These are phyloP conservation scores for Thermomyces lanuginosus DNA, from an alignment of 2,329 filamentous ascomycete species.

Conservation along the genomic window DNA sequence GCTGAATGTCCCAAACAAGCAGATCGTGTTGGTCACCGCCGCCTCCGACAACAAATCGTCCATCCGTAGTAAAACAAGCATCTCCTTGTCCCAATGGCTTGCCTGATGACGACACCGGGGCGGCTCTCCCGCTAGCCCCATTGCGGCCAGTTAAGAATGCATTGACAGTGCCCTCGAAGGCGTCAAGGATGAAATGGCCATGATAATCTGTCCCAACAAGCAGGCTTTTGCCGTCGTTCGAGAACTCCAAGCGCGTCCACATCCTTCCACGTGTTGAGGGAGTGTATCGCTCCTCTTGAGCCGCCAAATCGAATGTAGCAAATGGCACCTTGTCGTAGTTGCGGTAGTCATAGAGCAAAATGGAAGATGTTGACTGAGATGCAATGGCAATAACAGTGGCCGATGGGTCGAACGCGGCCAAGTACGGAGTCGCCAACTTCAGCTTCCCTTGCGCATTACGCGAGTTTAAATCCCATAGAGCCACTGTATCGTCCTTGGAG, in stretches of 20 bases:
- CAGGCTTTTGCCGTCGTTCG: conserved; percentile 81
- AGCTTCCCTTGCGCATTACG: conserved; percentile 66
- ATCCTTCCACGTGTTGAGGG: conserved; percentile 31
- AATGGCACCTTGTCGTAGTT: conserved; percentile 91
- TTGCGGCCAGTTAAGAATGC: conserved; percentile 47
- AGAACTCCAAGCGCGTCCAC: conserved; percentile 90
- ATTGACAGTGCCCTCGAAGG: conserved; percentile 67
- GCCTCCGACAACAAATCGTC: conserved; percentile 75
- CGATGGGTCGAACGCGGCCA: conserved; percentile 82
- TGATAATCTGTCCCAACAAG: conserved; percentile 68
- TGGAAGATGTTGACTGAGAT: conserved; percentile 58
- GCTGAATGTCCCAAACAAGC: conserved; percentile 70
- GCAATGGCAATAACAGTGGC: conserved; percentile 83
- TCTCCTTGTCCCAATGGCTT: conserved; percentile 48
- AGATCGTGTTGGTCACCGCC: conserved; percentile 51
- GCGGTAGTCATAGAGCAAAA: conserved; percentile 82
- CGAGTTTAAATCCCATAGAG: conserved; percentile 74
- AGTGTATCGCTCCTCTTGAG: conserved; percentile 38
- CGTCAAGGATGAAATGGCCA: conserved; percentile 85
- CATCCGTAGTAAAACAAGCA: conserved; percentile 78
- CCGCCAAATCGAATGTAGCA: conserved; percentile 59
- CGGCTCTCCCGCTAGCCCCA: conserved; percentile 32
- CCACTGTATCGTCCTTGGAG: conserved; percentile 76
- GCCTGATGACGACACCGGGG: conserved; percentile 37
- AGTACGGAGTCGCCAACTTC: conserved; percentile 61